Base-by-base conservation (phyloP, 192 early-diverging fungal genomes). In the Mortierella alpina region DNA sequence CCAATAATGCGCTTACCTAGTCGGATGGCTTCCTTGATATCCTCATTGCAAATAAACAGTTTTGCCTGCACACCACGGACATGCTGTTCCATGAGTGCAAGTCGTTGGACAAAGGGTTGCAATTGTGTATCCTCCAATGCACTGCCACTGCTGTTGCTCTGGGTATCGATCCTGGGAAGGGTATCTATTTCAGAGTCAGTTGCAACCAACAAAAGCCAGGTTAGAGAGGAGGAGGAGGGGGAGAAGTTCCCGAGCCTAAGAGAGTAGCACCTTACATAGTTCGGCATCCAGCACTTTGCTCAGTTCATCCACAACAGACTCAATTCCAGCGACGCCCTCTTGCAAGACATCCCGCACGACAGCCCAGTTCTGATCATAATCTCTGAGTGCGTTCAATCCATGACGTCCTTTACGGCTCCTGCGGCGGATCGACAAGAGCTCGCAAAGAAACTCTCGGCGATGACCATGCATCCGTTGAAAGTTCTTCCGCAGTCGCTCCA, bases 31-130 rank as follows among this genome's bases (percentile, higher is more conserved):
- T 81, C 53, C 81, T 72, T 41, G 67, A 80, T 82, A 73, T 88
- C 89, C 22, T 90, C 89, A 52, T 85, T 86, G 56, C 87, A 87
- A 53, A 90, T 76, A 60, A 85, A 88, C 47, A 90, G 68, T 56
- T 87, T 88, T 15, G 89, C 89, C 66, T 88, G 87, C 51, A 88
- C 77, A 8, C 86, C 85, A 53, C 89, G 83, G 52, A 87, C 70
- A 60, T 88, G 84, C 52, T 88, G 86, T 57, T 89, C 86, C 42
- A 88, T 47, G 7, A 69, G 63, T 50, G 86, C 70, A 13, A 89
- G 62, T 22, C 84, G 74, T 59, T 84, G 82, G 22, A 85, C 78
- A 60, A 86, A 89, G 42, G 82, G 70, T 42, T 74, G 69, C 8
- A 85, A 17, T 39, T 63, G 58, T 47, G 67, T 79, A 61, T 88